These are phyloP conservation scores for Teratosphaeria pseudoeucalypti DNA, from an alignment of 2,329 filamentous ascomycete genomes.

Conservation along the genomic window DNA sequence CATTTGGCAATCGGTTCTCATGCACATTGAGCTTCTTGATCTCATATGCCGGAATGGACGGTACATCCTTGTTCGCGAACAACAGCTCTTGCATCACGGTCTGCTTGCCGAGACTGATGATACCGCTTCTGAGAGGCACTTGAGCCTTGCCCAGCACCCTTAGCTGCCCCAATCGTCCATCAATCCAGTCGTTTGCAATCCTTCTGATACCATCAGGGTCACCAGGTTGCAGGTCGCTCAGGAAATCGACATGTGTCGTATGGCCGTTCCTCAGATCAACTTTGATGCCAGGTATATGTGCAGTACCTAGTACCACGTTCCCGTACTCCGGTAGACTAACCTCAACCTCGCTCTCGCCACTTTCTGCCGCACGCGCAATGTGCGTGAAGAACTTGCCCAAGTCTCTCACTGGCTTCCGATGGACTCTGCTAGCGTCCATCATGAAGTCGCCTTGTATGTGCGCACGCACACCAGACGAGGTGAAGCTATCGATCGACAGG, in stretches of 20 bases:
- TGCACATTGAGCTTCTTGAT: slow-evolving; percentile 71
- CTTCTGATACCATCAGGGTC: slow-evolving; percentile 65
- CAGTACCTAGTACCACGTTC: slow-evolving; percentile 66
- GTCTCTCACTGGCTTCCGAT: slow-evolving; percentile 58
- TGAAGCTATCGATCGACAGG: slow-evolving; percentile 78
- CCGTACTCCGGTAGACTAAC: slow-evolving; percentile 78
- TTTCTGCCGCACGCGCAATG: slow-evolving; percentile 68
- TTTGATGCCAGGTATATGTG: slow-evolving; percentile 62
- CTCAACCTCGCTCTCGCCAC: slow-evolving; percentile 57
- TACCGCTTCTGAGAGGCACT: slow-evolving; percentile 65
- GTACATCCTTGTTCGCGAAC: slow-evolving; percentile 64
- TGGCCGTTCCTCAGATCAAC: slow-evolving; percentile 70
- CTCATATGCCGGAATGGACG: slow-evolving; percentile 68
- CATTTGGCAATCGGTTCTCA: slow-evolving; percentile 50
- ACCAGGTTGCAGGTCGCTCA: slow-evolving; percentile 66
- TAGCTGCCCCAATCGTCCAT: slow-evolving; percentile 62
- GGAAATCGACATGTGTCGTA: slow-evolving; percentile 66
- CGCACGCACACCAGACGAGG: slow-evolving; percentile 62
- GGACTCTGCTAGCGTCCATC: slow-evolving; percentile 68
- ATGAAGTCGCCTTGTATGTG: slow-evolving; percentile 73
- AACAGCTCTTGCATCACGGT: slow-evolving; percentile 61
- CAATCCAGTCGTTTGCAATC: slow-evolving; percentile 80
- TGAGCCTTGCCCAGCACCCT: slow-evolving; percentile 63
- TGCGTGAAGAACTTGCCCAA: slow-evolving; percentile 71
- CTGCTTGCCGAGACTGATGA: slow-evolving; percentile 70